These are phyloP conservation scores for Microsporum audouinii DNA, from an alignment of 2,329 filamentous ascomycete species.

Conservation along the genomic window DNA sequence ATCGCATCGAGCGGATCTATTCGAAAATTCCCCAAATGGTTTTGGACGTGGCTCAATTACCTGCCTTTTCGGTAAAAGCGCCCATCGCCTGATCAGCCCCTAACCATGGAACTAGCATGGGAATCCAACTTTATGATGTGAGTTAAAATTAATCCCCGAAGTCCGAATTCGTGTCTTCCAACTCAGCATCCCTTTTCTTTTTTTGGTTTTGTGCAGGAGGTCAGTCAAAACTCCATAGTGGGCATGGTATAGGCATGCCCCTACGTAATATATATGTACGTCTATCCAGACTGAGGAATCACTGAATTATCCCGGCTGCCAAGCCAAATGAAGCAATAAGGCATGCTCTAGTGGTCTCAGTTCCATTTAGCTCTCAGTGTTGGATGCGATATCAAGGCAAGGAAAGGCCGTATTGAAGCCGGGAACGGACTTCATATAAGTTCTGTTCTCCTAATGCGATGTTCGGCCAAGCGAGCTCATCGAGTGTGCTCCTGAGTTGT, in stretches of 20 bases:
- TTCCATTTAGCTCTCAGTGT: background rate
- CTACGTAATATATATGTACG: background rate
- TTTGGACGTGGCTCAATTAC: background rate
- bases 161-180: background rate
- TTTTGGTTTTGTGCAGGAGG: background rate
- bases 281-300: background rate
- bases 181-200: background rate
- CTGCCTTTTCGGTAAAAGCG: slow-evolving; percentile 4
- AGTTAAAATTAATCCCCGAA: slow-evolving; percentile 3
- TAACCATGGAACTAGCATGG: background rate
- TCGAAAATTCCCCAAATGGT: background rate
- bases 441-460: too few relatives aligned
- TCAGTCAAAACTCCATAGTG: background rate
- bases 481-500: too few relatives aligned
- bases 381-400: background rate
- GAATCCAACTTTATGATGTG: background rate
- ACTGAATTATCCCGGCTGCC: background rate
- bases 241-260: background rate
- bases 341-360: background rate
- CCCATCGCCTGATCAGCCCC: background rate
- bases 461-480: too few relatives aligned
- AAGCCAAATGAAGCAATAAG: slow-evolving; percentile 3
- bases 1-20: slow-evolving; percentile 1
- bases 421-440: background rate
- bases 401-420: background rate